These are phyloP conservation scores for Vaccinium macrocarpon DNA, from an alignment of 148 eudicot genomes.

Conservation along the genomic window DNA sequence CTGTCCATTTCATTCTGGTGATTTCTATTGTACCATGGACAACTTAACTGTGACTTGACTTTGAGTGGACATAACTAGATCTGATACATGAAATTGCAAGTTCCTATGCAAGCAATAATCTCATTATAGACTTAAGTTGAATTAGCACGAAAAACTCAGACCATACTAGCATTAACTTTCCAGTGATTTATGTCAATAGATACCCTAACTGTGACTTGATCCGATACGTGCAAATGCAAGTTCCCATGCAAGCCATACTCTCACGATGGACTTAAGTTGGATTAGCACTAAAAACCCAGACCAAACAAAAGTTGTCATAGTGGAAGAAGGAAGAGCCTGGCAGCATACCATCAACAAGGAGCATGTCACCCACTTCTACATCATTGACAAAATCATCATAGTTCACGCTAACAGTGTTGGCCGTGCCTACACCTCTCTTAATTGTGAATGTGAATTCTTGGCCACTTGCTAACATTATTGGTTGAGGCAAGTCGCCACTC, in stretches of 20 bases:
- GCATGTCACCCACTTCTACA: constrained; percentile 94
- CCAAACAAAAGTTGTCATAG: background rate
- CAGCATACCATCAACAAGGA: constrained; percentile 93
- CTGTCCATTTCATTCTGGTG: background rate
- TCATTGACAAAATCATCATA: constrained; percentile 98
- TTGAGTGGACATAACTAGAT: constrained; percentile 1
- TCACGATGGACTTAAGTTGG: background rate
- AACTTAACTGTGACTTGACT: background rate
- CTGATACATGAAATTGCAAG: background rate
- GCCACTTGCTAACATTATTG: constrained; percentile 68
- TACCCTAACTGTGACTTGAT: background rate
- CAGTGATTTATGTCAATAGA: background rate
- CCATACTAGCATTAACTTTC: background rate
- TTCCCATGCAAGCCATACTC: background rate
- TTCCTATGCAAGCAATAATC: background rate
- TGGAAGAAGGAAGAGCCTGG: background rate
- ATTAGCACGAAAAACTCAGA: background rate
- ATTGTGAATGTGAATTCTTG: constrained; percentile 95
- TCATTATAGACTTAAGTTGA: background rate
- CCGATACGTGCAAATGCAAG: background rate
- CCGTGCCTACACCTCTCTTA: constrained; percentile 86
- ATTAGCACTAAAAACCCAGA: background rate
- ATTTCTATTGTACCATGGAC: background rate
- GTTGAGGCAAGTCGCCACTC: constrained; percentile 99
- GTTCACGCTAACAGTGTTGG: constrained; percentile 91